Evolutionary conservation across 495 filamentous ascomycete species (phyloP).

Genomic region (Neurospora cerealis): DNA sequence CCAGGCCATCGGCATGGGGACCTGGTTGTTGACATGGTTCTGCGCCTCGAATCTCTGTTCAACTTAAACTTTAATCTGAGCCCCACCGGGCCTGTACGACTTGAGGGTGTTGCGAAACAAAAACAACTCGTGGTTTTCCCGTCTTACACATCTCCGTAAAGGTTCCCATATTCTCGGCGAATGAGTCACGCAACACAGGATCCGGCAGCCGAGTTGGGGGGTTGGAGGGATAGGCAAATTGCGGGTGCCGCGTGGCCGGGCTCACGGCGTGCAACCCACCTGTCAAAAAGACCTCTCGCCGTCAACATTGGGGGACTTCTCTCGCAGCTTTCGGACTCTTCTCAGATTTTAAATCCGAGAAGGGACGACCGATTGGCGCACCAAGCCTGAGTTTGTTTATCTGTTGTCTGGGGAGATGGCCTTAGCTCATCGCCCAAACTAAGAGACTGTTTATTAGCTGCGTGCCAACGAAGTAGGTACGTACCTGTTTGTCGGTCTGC

Average conservation of each 20-base stretch:
- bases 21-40: background rate
- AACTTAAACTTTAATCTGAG: background rate
- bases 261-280: background rate
- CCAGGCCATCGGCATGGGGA: background rate
- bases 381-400: background rate
- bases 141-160: background rate
- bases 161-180: background rate
- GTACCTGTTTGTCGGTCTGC: background rate
- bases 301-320: background rate
- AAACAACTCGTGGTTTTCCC: background rate
- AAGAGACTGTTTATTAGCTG: background rate
- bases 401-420: background rate
- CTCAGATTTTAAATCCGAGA: background rate
- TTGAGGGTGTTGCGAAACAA: background rate
- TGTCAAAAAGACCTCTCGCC: background rate
- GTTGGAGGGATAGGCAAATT: background rate
- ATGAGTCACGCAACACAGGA: background rate
- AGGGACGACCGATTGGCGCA: background rate
- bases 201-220: background rate
- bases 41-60: background rate
- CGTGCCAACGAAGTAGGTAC: background rate
- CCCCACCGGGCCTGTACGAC: background rate
- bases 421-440: background rate
- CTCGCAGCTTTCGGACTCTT: background rate
- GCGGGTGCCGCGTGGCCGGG: background rate